Evolutionary conservation across 2,329 filamentous ascomycete genomes (phyloP).

Genomic region (Neonectria hederae): DNA sequence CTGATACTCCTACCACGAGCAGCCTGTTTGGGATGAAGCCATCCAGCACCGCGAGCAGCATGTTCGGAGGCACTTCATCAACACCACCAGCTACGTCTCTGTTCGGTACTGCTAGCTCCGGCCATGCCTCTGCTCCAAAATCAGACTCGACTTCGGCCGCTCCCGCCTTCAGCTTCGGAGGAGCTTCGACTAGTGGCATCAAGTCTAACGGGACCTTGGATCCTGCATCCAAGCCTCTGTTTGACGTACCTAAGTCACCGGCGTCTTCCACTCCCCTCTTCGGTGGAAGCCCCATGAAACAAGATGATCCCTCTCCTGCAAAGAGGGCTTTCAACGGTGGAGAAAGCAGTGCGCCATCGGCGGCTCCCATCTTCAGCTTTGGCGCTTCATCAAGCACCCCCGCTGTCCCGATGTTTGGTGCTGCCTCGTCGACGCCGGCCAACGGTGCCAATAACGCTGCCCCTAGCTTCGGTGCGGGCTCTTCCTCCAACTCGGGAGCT

Average conservation of each 20-base stretch:
- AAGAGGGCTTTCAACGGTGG: slow-evolving; percentile 48
- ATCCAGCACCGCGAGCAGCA: slow-evolving; percentile 33
- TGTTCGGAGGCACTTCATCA: slow-evolving; percentile 46
- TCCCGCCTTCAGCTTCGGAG: slow-evolving; percentile 49
- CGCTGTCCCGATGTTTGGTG: slow-evolving; percentile 47
- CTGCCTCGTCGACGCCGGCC: slow-evolving; percentile 36
- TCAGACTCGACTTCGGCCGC: slow-evolving; percentile 35
- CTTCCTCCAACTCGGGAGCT: slow-evolving; percentile 17
- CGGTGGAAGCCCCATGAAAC: slow-evolving; percentile 55
- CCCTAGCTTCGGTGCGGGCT: slow-evolving; percentile 51
- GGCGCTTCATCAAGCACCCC: slow-evolving; percentile 39
- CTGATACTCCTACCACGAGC: slow-evolving; percentile 28
- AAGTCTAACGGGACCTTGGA: slow-evolving; percentile 44
- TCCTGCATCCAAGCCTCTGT: slow-evolving; percentile 49
- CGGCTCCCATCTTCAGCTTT: slow-evolving; percentile 50
- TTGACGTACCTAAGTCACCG: slow-evolving; percentile 50
- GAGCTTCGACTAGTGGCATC: slow-evolving; percentile 33
- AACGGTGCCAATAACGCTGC: slow-evolving; percentile 37
- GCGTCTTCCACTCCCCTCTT: slow-evolving; percentile 48
- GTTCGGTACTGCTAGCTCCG: slow-evolving; percentile 42
- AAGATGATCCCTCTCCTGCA: slow-evolving; percentile 51
- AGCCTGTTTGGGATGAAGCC: slow-evolving; percentile 42
- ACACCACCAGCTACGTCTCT: slow-evolving; percentile 38
- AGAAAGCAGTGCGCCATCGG: slow-evolving; percentile 30
- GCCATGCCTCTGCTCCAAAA: slow-evolving; percentile 32